phyloP scores from a whole-genome alignment of 345 rosid genomes.

The Geranium rotundifolium region DNA sequence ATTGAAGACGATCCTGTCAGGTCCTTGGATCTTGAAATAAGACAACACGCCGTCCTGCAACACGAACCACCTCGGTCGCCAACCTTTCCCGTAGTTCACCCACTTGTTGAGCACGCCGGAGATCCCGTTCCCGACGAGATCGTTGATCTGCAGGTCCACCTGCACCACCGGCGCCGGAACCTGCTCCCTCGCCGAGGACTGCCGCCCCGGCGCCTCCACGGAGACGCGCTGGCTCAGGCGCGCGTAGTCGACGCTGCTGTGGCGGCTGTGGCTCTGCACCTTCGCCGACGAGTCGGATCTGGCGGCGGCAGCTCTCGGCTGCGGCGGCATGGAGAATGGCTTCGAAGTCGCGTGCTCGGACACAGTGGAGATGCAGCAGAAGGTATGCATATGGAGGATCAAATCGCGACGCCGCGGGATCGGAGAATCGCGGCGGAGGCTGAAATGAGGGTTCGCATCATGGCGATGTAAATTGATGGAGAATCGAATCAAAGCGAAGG shows the following conservation, averaged over 20 bases:
- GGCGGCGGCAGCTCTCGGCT: constrained; percentile 5
- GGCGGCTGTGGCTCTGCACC: constrained; percentile 9
- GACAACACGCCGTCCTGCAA: constrained; percentile 96
- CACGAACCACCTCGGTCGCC: constrained; percentile 95
- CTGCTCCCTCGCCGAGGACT: constrained; percentile 26
- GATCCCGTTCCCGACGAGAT: constrained; percentile 79
- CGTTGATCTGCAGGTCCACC: constrained; percentile 65
- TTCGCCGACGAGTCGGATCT: constrained; percentile 26
- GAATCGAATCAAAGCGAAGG: too few species aligned
- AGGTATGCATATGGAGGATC: constrained; percentile 9
- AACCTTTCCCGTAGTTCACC: constrained; percentile 97
- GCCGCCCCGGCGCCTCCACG: constrained; percentile 9
- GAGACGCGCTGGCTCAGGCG: constrained; percentile 1
- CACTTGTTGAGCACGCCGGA: constrained; percentile 79
- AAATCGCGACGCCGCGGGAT: too few species aligned
- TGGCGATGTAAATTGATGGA: too few species aligned
- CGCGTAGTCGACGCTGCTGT: constrained; percentile 18
- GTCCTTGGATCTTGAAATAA: constrained; percentile 86
- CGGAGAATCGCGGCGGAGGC: too few species aligned
- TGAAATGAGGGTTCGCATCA: too few species aligned
- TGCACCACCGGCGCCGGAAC: constrained; percentile 19
- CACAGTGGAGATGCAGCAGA: constrained; percentile 14
- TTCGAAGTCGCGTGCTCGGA: too few species aligned
- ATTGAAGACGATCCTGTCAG: constrained; percentile 68
- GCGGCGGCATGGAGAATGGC: constrained; percentile 7